Evolutionary conservation across 148 eudicot genomes (phyloP).

Genomic region (Vaccinium vitisidaea): DNA sequence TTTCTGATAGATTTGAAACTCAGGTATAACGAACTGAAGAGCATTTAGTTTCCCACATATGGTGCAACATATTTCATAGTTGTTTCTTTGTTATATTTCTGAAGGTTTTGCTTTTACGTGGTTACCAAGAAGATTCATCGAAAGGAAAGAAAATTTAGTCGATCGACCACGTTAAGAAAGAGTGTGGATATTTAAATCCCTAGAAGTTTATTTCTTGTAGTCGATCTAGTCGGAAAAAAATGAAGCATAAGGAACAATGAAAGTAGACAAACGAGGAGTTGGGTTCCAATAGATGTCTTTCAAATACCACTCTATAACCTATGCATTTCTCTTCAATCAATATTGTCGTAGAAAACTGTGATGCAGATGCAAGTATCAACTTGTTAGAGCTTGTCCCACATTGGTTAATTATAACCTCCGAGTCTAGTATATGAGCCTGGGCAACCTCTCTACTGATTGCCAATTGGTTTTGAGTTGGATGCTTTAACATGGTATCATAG

Average conservation of each 20-base stretch:
- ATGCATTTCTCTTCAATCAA: neutral
- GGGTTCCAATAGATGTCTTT: neutral
- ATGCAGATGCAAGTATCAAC: neutral
- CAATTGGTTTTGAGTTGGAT: no score
- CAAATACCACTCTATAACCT: no score
- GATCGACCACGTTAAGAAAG: neutral
- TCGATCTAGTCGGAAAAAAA: neutral
- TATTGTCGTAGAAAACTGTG: neutral
- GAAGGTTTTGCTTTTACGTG: neutral
- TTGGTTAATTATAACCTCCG: no score
- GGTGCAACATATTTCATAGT: neutral
- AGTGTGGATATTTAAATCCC: neutral
- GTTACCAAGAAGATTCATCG: neutral
- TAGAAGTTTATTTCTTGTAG: neutral
- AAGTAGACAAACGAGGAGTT: neutral
- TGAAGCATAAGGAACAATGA: neutral
- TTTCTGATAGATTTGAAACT: constrained; percentile 93
- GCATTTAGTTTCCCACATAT: neutral
- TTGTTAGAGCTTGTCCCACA: no score
- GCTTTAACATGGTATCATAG: no score
- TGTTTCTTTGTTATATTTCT: neutral
- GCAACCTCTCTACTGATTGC: no score
- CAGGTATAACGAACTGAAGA: constrained; percentile 47
- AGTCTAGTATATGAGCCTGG: no score
- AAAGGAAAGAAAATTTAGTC: neutral